These are phyloP conservation scores for Curvularia hawaiiensis DNA, from an alignment of 2,329 filamentous ascomycete species.

Conservation along the genomic window DNA sequence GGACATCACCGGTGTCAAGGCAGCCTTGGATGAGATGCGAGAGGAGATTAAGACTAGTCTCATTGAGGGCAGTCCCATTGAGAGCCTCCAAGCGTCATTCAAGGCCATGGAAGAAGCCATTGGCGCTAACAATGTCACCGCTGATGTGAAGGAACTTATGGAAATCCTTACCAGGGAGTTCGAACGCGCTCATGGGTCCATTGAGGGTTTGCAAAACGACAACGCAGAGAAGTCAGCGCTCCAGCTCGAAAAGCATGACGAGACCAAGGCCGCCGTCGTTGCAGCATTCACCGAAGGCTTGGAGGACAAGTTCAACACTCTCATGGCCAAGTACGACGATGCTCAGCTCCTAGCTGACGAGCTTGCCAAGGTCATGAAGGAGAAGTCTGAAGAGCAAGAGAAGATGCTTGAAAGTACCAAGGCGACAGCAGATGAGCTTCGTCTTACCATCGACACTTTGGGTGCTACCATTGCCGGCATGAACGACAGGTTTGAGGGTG, in stretches of 20 bases:
- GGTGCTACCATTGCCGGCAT: conserved; percentile 63
- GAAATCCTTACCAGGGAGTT: conserved; percentile 84
- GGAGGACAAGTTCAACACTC: conserved; percentile 79
- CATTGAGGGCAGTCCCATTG: conserved; percentile 71
- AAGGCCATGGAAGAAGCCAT: conserved; percentile 75
- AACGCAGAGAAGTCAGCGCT: conserved; percentile 65
- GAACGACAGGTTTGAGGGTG: conserved; percentile 71
- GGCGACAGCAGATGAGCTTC: conserved; percentile 83
- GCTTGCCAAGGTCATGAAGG: conserved; percentile 73
- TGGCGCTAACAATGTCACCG: conserved; percentile 51
- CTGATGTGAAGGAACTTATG: conserved; percentile 64
- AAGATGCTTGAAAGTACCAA: conserved; percentile 77
- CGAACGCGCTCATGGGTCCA: conserved; percentile 80
- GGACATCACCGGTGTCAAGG: conserved; percentile 78
- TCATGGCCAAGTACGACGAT: conserved; percentile 88
- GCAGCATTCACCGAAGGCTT: conserved; percentile 62
- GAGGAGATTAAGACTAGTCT: conserved; percentile 77
- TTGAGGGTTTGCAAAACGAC: conserved; percentile 81
- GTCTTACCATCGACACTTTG: conserved; percentile 82
- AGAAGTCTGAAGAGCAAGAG: conserved; percentile 73
- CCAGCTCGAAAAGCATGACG: conserved; percentile 63
- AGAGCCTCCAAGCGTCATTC: conserved; percentile 61
- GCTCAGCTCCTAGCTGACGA: conserved; percentile 76
- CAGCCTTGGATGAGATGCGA: conserved; percentile 77
- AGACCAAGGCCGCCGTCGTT: conserved; percentile 61